Evolutionary conservation across 2,329 filamentous ascomycete genomes (phyloP), one percentile per base, ranked within the genome.

Genomic region (Exophiala viscosa): DNA sequence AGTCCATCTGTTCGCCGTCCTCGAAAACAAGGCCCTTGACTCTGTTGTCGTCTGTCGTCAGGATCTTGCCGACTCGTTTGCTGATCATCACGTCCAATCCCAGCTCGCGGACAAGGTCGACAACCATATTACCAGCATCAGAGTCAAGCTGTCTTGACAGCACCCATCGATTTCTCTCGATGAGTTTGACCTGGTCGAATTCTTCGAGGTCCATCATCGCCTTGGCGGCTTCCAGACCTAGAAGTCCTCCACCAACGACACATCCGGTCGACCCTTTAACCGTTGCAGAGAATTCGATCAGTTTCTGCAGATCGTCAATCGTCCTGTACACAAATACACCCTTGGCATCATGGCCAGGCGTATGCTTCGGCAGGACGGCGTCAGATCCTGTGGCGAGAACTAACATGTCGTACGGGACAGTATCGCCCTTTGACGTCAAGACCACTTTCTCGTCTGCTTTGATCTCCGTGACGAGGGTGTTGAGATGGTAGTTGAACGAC

Each of bases 281-380:
- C 9, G 76, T 73, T 1, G 81, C 77, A 0, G 88, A 83, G 65
- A 87, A 95, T 1, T 77, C 74, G 51, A 96, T 95, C 3, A 96
- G 78, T 39, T 78, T 81, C 65, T 90, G 78, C 33, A 96, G 71
- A 66, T 96, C 90, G 2, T 87, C 82, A 54, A 96, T 91, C 0
- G 86, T 95, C 43, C 90, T 81, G 68, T 96, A 95, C 6, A 95
- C 89, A 64, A 96, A 96, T 2, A 95, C 87, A 1, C 90, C 90
- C 18, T 82, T 83, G 9, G 88, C 88, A 66, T 92, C 84, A 63
- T 90, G 77, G 35, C 88, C 88, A 0, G 88, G 88, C 0, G 87
- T 90, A 53, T 86, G 79, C 38, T 72, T 73, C 5, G 83, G 89
- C 1, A 95, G 77, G 2, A 93, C 73, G 8, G 90, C 90, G 68